Evolutionary conservation across 2,329 filamentous ascomycete genomes (phyloP).

Genomic region (Verruconis gallopava): DNA sequence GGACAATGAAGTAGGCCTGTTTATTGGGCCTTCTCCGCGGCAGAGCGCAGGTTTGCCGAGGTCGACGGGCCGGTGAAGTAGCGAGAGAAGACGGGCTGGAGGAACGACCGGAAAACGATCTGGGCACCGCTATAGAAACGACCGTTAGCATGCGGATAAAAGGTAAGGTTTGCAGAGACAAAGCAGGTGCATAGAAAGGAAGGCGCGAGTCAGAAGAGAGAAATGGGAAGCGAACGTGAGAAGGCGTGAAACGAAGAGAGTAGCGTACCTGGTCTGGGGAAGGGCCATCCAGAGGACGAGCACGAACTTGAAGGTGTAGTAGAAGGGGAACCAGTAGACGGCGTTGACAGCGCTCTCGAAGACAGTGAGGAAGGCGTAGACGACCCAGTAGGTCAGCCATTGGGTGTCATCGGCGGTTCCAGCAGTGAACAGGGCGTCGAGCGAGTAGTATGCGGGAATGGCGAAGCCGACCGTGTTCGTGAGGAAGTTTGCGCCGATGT

Average conservation of each 20-base stretch:
- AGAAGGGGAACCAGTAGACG: constrained; percentile 95
- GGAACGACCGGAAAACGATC: constrained; percentile 90
- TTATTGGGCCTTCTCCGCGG: constrained; percentile 55
- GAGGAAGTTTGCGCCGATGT: constrained; percentile 76
- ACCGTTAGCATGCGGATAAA: neutral
- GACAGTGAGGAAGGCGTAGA: constrained; percentile 66
- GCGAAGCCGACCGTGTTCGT: constrained; percentile 78
- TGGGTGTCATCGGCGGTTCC: constrained; percentile 69
- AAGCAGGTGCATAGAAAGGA: constrained; percentile 11
- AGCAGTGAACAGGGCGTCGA: constrained; percentile 60
- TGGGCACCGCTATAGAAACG: constrained; percentile 65
- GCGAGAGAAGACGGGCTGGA: constrained; percentile 79
- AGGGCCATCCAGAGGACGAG: constrained; percentile 96
- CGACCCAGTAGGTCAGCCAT: constrained; percentile 65
- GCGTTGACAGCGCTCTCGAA: constrained; percentile 72
- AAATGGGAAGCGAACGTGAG: no score
- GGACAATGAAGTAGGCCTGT: neutral
- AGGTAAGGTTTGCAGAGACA: no score
- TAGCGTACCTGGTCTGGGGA: constrained; percentile 77
- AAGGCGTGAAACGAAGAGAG: constrained; percentile 3
- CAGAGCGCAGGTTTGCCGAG: constrained; percentile 75
- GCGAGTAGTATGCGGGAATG: constrained; percentile 73
- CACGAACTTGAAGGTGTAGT: constrained; percentile 99
- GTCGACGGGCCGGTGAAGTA: constrained; percentile 72
- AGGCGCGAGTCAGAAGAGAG: no score